These are phyloP conservation scores for Xylariaceae sp. DNA, from an alignment of 2,329 filamentous ascomycete species.

Conservation along the genomic window DNA sequence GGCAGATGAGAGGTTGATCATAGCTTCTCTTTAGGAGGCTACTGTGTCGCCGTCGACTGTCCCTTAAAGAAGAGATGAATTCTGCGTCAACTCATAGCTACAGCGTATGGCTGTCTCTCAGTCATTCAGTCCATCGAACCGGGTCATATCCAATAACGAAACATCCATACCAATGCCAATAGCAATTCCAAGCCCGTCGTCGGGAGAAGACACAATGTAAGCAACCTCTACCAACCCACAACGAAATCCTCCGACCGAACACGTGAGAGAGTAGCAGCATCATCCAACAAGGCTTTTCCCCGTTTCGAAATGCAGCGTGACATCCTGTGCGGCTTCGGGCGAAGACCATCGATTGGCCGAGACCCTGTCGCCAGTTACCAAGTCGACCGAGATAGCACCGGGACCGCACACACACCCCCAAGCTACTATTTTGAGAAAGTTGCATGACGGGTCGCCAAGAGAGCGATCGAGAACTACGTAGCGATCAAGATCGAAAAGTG, in stretches of 20 bases:
- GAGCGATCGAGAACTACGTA: not conserved
- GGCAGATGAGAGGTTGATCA: too few species aligned
- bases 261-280: not conserved
- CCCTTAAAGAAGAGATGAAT: too few species aligned
- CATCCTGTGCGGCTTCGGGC: not conserved
- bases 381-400: not conserved
- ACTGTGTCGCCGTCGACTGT: too few species aligned
- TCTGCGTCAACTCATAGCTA: too few species aligned
- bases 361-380: not conserved
- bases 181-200: not conserved
- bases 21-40: too few species aligned
- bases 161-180: not conserved
- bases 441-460: not conserved
- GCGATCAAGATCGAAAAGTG: not conserved
- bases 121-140: not conserved
- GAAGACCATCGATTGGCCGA: not conserved
- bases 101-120: not conserved
- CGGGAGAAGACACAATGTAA: too few species aligned
- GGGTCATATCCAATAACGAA: not conserved
- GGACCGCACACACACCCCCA: not conserved
- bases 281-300: not conserved
- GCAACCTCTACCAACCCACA: not conserved
- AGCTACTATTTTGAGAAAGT: not conserved
- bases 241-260: not conserved
- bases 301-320: not conserved